These are phyloP conservation scores for Strobilomyces echinocephalus DNA, from an alignment of 768 basidiomycete genomes.

Conservation along the genomic window DNA sequence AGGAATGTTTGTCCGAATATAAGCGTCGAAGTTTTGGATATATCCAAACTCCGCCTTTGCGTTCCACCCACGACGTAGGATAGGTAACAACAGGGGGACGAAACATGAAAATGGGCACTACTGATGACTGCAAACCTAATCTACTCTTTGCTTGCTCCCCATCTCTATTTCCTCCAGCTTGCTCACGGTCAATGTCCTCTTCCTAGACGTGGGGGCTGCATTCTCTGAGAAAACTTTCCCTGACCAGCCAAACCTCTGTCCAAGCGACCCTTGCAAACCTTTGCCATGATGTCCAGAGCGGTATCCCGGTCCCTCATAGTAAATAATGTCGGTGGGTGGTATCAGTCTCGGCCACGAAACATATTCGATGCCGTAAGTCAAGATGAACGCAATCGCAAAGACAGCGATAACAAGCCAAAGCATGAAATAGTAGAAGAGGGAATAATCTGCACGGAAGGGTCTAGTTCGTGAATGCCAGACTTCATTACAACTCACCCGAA, in stretches of 20 bases:
- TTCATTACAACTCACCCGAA: conserved; percentile 56
- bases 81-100: conserved; percentile 6
- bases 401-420: conserved; percentile 70
- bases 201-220: conserved; percentile 35
- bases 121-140: conserved; percentile 34
- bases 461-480: not conserved
- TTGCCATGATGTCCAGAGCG: conserved; percentile 73
- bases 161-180: conserved; percentile 73
- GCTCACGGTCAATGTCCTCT: conserved; percentile 30
- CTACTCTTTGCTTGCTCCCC: conserved; percentile 75
- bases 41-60: conserved; percentile 31
- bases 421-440: conserved; percentile 77
- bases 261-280: conserved; percentile 48
- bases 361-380: conserved; percentile 87
- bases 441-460: conserved; percentile 55
- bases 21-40: conserved; percentile 20
- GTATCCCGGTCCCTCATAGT: conserved; percentile 87
- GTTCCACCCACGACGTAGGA: conserved; percentile 1
- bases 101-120: not conserved
- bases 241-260: conserved; percentile 31
- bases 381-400: conserved; percentile 64
- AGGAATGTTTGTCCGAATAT: conserved; percentile 5
- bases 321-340: conserved; percentile 71
- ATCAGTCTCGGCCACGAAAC: conserved; percentile 91
- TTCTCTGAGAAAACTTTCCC: conserved; percentile 36